These are phyloP conservation scores for Rosa hybrid DNA, from an alignment of 331 rosid species.

Conservation along the genomic window DNA sequence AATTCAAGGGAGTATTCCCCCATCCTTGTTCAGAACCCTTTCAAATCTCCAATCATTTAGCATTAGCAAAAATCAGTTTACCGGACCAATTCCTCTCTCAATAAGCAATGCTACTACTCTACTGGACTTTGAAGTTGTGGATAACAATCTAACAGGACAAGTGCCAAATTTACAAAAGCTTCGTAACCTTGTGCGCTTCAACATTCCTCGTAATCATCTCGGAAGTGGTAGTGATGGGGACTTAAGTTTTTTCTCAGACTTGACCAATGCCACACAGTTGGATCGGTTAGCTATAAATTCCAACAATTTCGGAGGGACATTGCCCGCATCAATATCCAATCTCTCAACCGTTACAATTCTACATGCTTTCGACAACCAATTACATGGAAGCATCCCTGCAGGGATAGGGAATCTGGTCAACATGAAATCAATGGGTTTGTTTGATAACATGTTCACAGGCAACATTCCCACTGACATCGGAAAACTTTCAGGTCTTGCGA, in stretches of 20 bases:
- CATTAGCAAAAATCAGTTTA: accelerated
- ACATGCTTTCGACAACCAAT: accelerated
- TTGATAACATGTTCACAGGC: conserved; percentile 10
- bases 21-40: background rate
- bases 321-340: conserved; percentile 20
- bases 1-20: background rate
- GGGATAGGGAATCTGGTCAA: conserved; percentile 10
- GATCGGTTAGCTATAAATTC: accelerated
- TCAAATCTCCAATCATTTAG: background rate
- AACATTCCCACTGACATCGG: conserved; percentile 11
- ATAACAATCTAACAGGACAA: background rate
- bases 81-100: background rate
- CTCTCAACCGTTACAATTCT: background rate
- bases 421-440: background rate
- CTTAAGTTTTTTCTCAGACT: conserved; percentile 12
- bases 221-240: conserved; percentile 8
- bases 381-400: conserved; percentile 25
- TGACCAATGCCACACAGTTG: conserved; percentile 16
- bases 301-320: conserved; percentile 23
- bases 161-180: background rate
- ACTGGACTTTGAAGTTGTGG: accelerated
- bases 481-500: background rate
- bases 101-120: background rate
- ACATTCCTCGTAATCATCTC: accelerated
- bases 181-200: accelerated